Evolutionary conservation across 306 rosid species (phyloP), one percentile per base, ranked within the genome.

Genomic region (Trifolium subterraneum): DNA sequence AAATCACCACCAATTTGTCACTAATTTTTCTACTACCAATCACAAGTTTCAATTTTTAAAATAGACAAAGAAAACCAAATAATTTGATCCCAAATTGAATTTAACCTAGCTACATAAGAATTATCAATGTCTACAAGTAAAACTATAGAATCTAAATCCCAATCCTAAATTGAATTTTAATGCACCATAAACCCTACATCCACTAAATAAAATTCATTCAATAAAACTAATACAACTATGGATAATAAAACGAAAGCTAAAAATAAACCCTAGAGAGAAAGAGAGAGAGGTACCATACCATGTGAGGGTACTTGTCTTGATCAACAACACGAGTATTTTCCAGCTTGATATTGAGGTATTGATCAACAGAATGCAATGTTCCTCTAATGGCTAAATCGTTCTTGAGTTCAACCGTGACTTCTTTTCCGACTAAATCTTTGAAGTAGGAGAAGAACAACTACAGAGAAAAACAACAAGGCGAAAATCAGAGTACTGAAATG

Each of bases 401-500:
- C 95, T 94, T 94, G 52, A 94, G 87, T 86, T 94, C 99, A 68
- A 94, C 97, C 3, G 97, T 94, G 10, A 94, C 99, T 87, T 94
- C 99, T 78, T 95, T 78, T 22, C 97, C 99, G 56, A 94, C 99
- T 89, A 94, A 83, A 80, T 92, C 99, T 89, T 94, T 92, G 88
- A 94, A 94, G 85, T 94, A 94, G 19, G 99, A 94, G 87, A 94
- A 94, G 90, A 94, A 94, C 90, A 94, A 80, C 99, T 94, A 70
- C 72, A n/a, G 8, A 60, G 13, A 60, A 15, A 60, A 60, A 77
- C 33, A 41, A n/a, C 1, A 3, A 25, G 0, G n/a, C 7, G 4
- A 19, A 14, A 11, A 13, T 18, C 4, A 39, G 3, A 13, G 47
- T 52, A 58, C 20, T 7, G n/a, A 7, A 69, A 80, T 4, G 13